Evolutionary conservation across 129 eudicot species (phyloP).

Genomic region (Centrapalus pauciflorus): DNA sequence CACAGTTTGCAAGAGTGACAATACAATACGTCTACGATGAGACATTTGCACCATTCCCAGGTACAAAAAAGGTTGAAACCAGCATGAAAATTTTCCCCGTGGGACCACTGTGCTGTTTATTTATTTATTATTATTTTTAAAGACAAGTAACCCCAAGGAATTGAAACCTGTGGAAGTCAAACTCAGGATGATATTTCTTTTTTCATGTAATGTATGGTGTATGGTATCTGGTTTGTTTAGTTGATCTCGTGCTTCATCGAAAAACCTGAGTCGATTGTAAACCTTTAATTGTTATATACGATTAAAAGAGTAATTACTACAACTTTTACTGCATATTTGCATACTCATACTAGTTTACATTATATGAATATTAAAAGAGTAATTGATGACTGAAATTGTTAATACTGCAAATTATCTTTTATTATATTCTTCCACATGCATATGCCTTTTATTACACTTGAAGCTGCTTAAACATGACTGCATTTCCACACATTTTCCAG

Average conservation of each 20-base stretch:
- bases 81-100: slow-evolving; percentile 5
- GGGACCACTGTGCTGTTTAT: neutral
- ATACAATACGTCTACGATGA: neutral
- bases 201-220: slow-evolving; percentile 26
- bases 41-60: slow-evolving; percentile 1
- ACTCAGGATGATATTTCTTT: no score
- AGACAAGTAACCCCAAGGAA: no score
- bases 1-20: neutral
- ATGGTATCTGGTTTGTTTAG: slow-evolving; percentile 13
- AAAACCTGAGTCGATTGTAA: slow-evolving; percentile 2
- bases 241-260: slow-evolving; percentile 3
- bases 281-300: neutral
- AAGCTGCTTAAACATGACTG: slow-evolving; percentile 33
- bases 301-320: neutral
- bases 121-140: no score
- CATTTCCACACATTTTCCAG: neutral
- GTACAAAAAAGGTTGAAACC: slow-evolving; percentile 12
- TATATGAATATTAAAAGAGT: no score
- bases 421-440: slow-evolving; percentile 17
- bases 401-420: neutral
- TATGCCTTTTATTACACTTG: slow-evolving; percentile 31
- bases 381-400: no score
- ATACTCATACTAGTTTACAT: no score
- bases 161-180: no score
- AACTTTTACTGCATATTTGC: neutral